Conservation (phyloP, 129 eudicot genomes). For the Pulicaria dysenterica region DNA sequence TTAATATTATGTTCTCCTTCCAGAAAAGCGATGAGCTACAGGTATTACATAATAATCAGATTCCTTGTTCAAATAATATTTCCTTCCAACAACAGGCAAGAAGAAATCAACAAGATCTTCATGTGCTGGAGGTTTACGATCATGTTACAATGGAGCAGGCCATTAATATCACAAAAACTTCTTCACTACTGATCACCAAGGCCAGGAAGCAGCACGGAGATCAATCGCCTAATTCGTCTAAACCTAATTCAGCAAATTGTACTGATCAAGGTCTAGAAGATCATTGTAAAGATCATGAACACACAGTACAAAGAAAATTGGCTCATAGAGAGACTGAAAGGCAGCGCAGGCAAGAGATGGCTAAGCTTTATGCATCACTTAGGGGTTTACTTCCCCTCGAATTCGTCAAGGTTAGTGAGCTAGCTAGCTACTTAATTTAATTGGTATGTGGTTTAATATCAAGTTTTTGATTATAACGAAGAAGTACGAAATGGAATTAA, state of each 20-base stretch:
- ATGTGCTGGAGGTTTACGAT: constrained; percentile 18
- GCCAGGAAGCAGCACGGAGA: constrained; percentile 28
- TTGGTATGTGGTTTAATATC: no score
- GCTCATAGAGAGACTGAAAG: constrained; percentile 64
- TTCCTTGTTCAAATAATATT: constrained; percentile 24
- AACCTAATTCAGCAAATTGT: constrained; percentile 26
- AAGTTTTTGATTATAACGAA: neutral
- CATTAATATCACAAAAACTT: constrained; percentile 13
- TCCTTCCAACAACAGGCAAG: constrained; percentile 33
- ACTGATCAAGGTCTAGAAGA: constrained; percentile 14
- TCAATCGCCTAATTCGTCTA: constrained; percentile 30
- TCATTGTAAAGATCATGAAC: constrained; percentile 23
- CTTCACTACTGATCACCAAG: neutral
- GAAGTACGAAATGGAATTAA: no score
- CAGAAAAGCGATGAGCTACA: constrained; percentile 46
- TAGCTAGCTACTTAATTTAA: neutral
- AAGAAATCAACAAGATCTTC: constrained; percentile 38
- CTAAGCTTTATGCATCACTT: constrained; percentile 62
- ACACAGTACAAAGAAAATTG: constrained; percentile 34
- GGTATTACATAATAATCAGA: constrained; percentile 26
- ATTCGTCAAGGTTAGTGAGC: constrained; percentile 47
- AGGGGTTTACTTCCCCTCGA: constrained; percentile 71
- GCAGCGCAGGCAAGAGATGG: constrained; percentile 74
- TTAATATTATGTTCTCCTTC: constrained; percentile 47
- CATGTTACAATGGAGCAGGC: constrained; percentile 28